Percentiles rank a stretch among this genome's conserved stretches.
These are phyloP conservation scores for Mycena sanguinolenta DNA, from an alignment of 768 basidiomycete genomes.

Conservation along the genomic window DNA sequence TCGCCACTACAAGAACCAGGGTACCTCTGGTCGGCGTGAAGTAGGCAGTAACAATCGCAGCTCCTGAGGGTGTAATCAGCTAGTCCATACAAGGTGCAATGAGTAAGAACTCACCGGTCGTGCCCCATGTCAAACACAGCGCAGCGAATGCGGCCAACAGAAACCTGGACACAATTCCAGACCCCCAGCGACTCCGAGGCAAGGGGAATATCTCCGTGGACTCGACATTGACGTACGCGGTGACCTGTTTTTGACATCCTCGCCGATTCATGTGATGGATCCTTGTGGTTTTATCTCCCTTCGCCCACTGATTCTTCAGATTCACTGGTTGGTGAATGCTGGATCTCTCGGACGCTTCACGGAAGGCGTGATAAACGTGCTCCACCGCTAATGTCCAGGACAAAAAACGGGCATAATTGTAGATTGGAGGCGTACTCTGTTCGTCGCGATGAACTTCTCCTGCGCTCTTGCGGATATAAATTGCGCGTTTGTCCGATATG, in stretches of 20 bases:
- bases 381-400: conserved; percentile 47
- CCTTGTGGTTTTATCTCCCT: conserved; percentile 19
- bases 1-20: not conserved
- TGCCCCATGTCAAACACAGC: conserved; percentile 39
- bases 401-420: conserved; percentile 49
- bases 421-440: conserved; percentile 44
- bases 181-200: conserved; percentile 29
- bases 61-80: conserved; percentile 1
- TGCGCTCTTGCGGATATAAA: conserved; percentile 32
- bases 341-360: conserved; percentile 38
- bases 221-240: conserved; percentile 24
- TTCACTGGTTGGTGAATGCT: conserved; percentile 38
- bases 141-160: conserved; percentile 38
- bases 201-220: conserved; percentile 2
- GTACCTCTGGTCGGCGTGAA: conserved; percentile 41
- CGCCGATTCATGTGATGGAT: conserved; percentile 26
- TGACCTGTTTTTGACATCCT: conserved; percentile 28
- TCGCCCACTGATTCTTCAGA: conserved; percentile 33
- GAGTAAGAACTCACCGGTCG: conserved; percentile 1
- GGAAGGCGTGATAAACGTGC: conserved; percentile 40
- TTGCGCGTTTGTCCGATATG: conserved; percentile 36
- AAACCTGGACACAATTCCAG: conserved; percentile 35
- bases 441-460: conserved; percentile 40
- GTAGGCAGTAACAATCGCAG: conserved; percentile 38
- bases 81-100: no score